Conservation (phyloP, 2,329 filamentous ascomycete species). For the Penicillium sclerotiorum region DNA sequence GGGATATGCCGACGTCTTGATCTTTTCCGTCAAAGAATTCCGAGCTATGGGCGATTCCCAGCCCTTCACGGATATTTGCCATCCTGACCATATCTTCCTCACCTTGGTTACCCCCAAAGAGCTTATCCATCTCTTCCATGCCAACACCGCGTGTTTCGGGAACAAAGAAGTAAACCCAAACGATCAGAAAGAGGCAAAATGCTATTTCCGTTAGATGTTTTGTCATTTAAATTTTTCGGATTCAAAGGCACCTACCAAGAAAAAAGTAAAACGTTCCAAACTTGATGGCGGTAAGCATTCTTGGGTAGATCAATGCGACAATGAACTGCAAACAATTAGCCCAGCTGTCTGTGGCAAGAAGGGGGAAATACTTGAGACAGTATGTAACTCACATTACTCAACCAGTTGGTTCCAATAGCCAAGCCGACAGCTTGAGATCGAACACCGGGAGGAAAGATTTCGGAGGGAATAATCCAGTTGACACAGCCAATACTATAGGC, state of each 20-base stretch:
- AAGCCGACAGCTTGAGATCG: conserved; percentile 55
- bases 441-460: conserved; percentile 70
- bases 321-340: conserved; percentile 59
- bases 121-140: conserved; percentile 33
- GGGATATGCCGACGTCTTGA: too few relatives aligned
- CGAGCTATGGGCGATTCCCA: too few relatives aligned
- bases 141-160: conserved; percentile 31
- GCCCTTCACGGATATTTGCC: neutral
- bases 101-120: neutral
- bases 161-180: conserved; percentile 10
- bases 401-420: conserved; percentile 27
- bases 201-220: conserved; percentile 27
- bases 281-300: conserved; percentile 63
- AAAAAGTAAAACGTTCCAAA: conserved; percentile 73
- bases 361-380: conserved; percentile 35
- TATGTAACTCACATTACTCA: conserved; percentile 8
- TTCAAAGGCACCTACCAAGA: conserved; percentile 28
- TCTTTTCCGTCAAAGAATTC: too few relatives aligned
- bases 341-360: too few relatives aligned
- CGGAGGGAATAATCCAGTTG: conserved; percentile 70
- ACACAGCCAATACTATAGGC: conserved; percentile 61
- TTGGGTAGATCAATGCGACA: conserved; percentile 68
- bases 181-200: conserved; percentile 5
- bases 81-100: neutral
- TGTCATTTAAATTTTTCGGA: neutral